Evolutionary conservation across 495 filamentous ascomycete genomes (phyloP).

Genomic region (Apodospora peruviana): DNA sequence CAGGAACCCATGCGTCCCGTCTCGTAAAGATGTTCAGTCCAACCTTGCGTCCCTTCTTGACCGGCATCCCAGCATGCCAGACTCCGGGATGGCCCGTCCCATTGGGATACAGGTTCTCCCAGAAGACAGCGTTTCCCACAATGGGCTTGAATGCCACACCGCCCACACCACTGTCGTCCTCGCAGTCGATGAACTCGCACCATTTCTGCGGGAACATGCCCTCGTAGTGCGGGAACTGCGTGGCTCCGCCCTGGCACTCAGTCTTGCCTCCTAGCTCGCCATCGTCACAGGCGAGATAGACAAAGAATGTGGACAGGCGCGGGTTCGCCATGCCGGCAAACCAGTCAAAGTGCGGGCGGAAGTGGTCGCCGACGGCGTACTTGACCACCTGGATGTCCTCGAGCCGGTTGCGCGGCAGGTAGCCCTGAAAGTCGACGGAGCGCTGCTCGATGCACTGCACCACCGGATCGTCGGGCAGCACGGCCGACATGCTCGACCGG

Average conservation of each 20-base stretch:
- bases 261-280: neutral
- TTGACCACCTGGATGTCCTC: neutral
- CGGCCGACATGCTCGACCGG: slow-evolving; percentile 1
- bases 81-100: neutral
- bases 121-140: neutral
- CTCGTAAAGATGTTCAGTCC: neutral
- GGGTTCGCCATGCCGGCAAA: neutral
- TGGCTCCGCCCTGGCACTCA: neutral
- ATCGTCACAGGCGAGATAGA: neutral
- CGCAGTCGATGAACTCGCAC: neutral
- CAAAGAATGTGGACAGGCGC: neutral
- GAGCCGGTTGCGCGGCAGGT: neutral
- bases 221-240: neutral
- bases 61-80: neutral
- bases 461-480: neutral
- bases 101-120: neutral
- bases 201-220: neutral
- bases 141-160: neutral
- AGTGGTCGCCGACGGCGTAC: slow-evolving; percentile 1
- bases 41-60: neutral
- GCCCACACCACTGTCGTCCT: neutral
- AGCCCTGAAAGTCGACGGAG: neutral
- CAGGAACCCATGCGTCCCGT: neutral
- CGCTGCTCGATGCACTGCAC: slow-evolving; percentile 1
- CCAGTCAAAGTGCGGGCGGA: slow-evolving; percentile 1